Evolutionary conservation across 306 rosid species (phyloP).

Genomic region (Cucumis melo): DNA sequence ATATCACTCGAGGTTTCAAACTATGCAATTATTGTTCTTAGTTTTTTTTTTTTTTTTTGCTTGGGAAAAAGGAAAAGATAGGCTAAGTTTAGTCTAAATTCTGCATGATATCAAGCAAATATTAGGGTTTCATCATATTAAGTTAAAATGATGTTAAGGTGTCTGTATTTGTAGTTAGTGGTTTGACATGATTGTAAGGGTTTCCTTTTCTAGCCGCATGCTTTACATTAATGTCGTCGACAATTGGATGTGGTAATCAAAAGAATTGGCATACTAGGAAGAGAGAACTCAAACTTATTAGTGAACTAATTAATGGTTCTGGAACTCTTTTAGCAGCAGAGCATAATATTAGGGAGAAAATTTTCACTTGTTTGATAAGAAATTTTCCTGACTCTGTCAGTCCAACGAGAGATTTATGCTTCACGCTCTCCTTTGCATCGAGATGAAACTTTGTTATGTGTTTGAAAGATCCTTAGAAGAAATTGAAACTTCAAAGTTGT

Average conservation of each 20-base stretch:
- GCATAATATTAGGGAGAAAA: not conserved
- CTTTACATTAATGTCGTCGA: not conserved
- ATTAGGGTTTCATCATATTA: no score
- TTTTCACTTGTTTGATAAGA: not conserved
- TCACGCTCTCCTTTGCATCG: not conserved
- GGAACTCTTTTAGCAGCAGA: not conserved
- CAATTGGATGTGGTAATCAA: not conserved
- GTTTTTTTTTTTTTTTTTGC: not conserved
- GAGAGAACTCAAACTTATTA: not conserved
- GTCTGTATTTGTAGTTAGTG: not conserved
- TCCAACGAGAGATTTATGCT: not conserved
- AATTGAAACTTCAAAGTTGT: not conserved
- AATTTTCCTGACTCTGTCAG: not conserved
- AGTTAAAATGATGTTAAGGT: not conserved
- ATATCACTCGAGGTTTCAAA: not conserved
- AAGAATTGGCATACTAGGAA: not conserved
- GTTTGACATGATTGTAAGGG: not conserved
- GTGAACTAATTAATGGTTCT: not conserved
- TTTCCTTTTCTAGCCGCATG: not conserved
- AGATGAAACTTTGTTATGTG: not conserved
- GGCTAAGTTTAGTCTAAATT: not conserved
- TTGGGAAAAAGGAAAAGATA: not conserved
- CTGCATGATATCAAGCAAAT: no score
- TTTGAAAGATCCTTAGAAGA: not conserved
- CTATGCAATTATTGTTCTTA: not conserved